phyloP scores from a whole-genome alignment of 345 rosid genomes.

The Salix arbutifolia region DNA sequence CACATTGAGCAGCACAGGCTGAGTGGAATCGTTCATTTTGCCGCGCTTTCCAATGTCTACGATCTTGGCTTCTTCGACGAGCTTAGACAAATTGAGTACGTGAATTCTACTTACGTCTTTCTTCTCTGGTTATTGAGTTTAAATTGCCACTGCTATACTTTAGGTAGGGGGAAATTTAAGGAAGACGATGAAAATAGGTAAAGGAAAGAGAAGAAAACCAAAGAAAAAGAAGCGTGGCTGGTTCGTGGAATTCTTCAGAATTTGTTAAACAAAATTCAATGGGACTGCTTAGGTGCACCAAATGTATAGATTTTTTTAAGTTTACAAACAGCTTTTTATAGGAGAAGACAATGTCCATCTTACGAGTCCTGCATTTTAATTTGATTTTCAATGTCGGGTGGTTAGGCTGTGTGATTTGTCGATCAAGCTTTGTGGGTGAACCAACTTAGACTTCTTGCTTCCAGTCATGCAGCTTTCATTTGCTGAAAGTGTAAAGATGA shows the following conservation, averaged over 20 bases:
- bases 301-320: not conserved
- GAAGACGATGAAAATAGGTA: not conserved
- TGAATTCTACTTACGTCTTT: not conserved
- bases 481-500: not conserved
- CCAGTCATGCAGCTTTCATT: not conserved
- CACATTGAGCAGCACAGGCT: slow-evolving; percentile 76
- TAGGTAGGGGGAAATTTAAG: not conserved
- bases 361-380: not conserved
- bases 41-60: slow-evolving; percentile 65
- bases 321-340: not conserved
- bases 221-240: not conserved
- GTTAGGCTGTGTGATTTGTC: not conserved
- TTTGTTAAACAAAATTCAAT: not conserved
- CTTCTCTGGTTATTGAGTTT: not conserved
- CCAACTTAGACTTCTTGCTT: not conserved
- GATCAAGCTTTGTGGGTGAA: not conserved
- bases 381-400: not conserved
- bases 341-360: not conserved
- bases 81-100: slow-evolving; percentile 79
- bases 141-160: not conserved
- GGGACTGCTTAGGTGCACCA: not conserved
- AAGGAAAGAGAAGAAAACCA: not conserved
- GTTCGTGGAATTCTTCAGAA: not conserved
- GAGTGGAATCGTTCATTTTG: slow-evolving; percentile 80
- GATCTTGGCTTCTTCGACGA: slow-evolving; percentile 78